Conservation (phyloP, 257 asterid species). For the Salvia hispanica region DNA sequence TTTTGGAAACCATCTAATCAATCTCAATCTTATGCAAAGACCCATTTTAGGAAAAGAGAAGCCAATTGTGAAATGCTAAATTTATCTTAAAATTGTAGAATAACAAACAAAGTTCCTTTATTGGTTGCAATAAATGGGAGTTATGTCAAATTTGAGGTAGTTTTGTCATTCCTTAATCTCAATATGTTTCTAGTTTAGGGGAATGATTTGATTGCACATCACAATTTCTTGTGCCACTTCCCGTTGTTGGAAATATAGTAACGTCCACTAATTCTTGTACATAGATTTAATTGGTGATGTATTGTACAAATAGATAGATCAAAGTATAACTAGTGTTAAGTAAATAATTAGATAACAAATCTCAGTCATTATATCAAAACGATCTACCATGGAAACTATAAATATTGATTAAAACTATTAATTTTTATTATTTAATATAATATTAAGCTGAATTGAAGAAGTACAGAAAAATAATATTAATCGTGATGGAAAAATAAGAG, state of each 20-base stretch:
- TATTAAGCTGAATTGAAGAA: too few species aligned
- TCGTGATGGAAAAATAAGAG: too few species aligned
- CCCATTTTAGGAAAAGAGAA: slow-evolving; percentile 21
- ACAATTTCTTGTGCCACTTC: not conserved
- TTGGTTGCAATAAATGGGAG: slow-evolving; percentile 18
- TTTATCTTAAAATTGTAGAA: not conserved
- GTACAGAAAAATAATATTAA: too few species aligned
- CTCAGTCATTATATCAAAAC: too few species aligned
- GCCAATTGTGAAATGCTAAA: not conserved
- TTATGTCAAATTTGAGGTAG: slow-evolving; percentile 18
- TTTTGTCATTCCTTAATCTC: not conserved
- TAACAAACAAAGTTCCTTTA: not conserved
- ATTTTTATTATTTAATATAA: too few species aligned
- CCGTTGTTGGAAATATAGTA: slow-evolving; percentile 6
- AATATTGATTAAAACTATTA: too few species aligned
- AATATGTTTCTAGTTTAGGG: slow-evolving; percentile 17
- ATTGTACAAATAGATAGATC: too few species aligned
- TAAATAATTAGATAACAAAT: too few species aligned
- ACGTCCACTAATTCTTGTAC: slow-evolving; percentile 12
- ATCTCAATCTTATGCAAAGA: slow-evolving; percentile 19
- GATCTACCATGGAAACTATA: too few species aligned
- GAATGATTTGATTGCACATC: slow-evolving; percentile 30
- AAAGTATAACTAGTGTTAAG: too few species aligned
- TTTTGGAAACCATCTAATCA: slow-evolving; percentile 11
- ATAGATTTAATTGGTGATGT: not conserved